Percentiles rank a stretch among this genome's conserved stretches.
Evolutionary conservation across 2,329 filamentous ascomycete species (phyloP).

Genomic region (Cladophialophora bantiana): DNA sequence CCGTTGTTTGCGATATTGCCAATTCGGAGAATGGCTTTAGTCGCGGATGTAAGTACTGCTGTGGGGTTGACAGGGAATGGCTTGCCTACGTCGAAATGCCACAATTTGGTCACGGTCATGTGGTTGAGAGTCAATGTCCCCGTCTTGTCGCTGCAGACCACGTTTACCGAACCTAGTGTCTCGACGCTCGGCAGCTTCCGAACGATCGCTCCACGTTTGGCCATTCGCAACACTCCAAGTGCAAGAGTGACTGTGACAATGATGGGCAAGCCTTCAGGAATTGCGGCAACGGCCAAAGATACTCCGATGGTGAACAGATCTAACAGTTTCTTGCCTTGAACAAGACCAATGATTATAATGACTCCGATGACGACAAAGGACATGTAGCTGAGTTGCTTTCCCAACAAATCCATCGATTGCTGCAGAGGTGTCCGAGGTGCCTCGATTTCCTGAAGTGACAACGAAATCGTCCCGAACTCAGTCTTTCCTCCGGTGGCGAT

Average conservation of each 20-base stretch:
- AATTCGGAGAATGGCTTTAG: conserved; percentile 81
- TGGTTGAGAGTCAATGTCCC: conserved; percentile 96
- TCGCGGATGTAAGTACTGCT: conserved; percentile 71
- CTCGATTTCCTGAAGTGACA: conserved; percentile 92
- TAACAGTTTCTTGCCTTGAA: conserved; percentile 86
- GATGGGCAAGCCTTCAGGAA: conserved; percentile 95
- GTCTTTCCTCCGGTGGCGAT: conserved; percentile 93
- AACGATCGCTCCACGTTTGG: conserved; percentile 91
- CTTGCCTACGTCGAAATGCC: conserved; percentile 78
- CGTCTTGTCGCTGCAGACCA: conserved; percentile 99
- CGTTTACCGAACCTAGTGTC: conserved; percentile 96
- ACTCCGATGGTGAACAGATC: conserved; percentile 99
- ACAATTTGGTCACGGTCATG: conserved; percentile 96
- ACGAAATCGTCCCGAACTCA: conserved; percentile 94
- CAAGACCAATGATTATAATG: conserved; percentile 87
- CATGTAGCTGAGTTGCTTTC: conserved; percentile 93
- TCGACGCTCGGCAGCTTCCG: conserved; percentile 95
- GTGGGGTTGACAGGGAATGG: conserved; percentile 66
- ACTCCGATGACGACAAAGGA: conserved; percentile 94
- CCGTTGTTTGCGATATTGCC: conserved; percentile 98
- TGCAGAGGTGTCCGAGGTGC: conserved; percentile 93
- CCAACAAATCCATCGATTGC: conserved; percentile 95
- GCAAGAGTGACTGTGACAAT: conserved; percentile 98
- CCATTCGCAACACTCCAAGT: conserved; percentile 95
- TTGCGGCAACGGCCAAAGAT: conserved; percentile 93